Evolutionary conservation across 2,329 filamentous ascomycete genomes (phyloP).

Genomic region (Colletotrichum tropicale): DNA sequence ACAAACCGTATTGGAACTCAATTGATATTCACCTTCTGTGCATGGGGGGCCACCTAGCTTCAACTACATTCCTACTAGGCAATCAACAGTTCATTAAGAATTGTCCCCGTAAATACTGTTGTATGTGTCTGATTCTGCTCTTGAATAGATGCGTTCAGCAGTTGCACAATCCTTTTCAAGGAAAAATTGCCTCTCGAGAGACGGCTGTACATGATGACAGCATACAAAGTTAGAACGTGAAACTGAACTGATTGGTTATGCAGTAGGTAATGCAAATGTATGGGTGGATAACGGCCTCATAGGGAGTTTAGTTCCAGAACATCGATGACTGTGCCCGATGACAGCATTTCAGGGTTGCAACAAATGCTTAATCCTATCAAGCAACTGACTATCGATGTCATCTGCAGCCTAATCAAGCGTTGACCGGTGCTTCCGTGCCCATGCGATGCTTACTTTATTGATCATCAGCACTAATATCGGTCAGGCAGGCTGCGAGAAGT

Average conservation of each 20-base stretch:
- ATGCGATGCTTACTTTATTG: neutral
- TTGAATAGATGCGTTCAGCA: neutral
- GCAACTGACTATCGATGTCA: neutral
- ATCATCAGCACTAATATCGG: neutral
- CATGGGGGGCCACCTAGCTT: neutral
- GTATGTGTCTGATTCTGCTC: neutral
- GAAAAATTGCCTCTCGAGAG: neutral
- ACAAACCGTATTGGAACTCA: neutral
- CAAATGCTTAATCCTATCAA: neutral
- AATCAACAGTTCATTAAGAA: neutral
- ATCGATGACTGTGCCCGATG: neutral
- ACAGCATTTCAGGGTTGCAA: neutral
- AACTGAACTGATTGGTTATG: neutral
- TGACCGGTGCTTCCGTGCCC: neutral
- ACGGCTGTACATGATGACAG: neutral
- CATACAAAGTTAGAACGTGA: fast-evolving
- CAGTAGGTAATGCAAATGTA: neutral
- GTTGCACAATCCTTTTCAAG: neutral
- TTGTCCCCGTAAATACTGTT: neutral
- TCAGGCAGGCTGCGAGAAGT: neutral
- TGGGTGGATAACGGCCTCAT: neutral
- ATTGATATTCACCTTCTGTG: neutral
- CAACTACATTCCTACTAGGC: neutral
- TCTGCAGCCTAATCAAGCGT: neutral
- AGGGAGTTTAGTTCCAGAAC: neutral